These are phyloP conservation scores for Boletus insuetus DNA, from an alignment of 768 basidiomycete genomes.

Conservation along the genomic window DNA sequence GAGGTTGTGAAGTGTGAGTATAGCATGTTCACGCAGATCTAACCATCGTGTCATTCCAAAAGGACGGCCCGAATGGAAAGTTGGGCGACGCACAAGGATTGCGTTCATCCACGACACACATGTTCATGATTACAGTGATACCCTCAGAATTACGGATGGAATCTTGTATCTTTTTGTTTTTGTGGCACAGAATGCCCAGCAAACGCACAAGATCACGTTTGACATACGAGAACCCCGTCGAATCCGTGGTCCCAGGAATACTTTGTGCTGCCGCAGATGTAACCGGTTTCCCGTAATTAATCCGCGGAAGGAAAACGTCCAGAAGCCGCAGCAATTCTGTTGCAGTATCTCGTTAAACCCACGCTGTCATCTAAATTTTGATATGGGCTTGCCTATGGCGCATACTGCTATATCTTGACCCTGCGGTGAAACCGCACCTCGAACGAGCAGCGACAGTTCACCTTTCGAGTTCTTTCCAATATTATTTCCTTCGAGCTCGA, in stretches of 20 bases:
- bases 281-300: slow-evolving; percentile 73
- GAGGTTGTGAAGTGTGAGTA: slow-evolving; percentile 79
- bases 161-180: slow-evolving; percentile 67
- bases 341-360: slow-evolving; percentile 27
- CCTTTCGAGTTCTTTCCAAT: slow-evolving; percentile 7
- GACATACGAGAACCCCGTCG: slow-evolving; percentile 73
- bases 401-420: slow-evolving; percentile 50
- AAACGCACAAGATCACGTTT: slow-evolving; percentile 90
- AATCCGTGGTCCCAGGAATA: slow-evolving; percentile 32
- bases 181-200: slow-evolving; percentile 73
- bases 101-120: slow-evolving; percentile 86
- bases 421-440: slow-evolving; percentile 39
- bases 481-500: slow-evolving; percentile 40
- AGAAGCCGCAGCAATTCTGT: slow-evolving; percentile 77
- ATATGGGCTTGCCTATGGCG: slow-evolving; percentile 51
- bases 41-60: slow-evolving; percentile 3
- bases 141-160: slow-evolving; percentile 67
- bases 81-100: slow-evolving; percentile 76
- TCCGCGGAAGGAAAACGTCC: slow-evolving; percentile 79
- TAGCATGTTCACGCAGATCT: slow-evolving; percentile 89
- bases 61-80: neutral
- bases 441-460: slow-evolving; percentile 40
- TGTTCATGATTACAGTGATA: slow-evolving; percentile 78
- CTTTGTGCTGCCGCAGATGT: slow-evolving; percentile 7
- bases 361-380: neutral